These are phyloP conservation scores for Corchorus capsularis DNA, from an alignment of 345 rosid genomes.

Conservation along the genomic window DNA sequence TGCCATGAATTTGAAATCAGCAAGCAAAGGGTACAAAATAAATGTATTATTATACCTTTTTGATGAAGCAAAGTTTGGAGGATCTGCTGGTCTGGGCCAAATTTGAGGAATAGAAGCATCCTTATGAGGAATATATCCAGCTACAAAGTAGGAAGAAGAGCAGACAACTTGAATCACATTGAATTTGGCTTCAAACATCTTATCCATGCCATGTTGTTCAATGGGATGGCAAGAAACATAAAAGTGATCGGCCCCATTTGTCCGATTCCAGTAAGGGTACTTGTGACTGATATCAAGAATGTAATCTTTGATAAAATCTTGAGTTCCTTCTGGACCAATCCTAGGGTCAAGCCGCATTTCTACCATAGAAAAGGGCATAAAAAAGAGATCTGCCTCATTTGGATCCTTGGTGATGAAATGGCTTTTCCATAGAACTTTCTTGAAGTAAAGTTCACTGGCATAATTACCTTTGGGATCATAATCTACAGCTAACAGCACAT, in stretches of 20 bases:
- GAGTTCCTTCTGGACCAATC: constrained; percentile 36
- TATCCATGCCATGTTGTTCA: constrained; percentile 48
- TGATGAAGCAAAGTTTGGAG: constrained; percentile 42
- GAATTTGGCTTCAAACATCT: constrained; percentile 37
- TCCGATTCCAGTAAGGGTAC: constrained; percentile 62
- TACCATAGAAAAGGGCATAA: constrained; percentile 53
- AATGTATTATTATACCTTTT: constrained; percentile 45
- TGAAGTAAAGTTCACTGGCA: constrained; percentile 58
- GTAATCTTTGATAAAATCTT: constrained; percentile 33
- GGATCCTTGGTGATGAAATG: constrained; percentile 51
- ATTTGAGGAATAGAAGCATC: constrained; percentile 61
- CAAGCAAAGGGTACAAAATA: not conserved
- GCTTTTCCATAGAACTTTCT: constrained; percentile 44
- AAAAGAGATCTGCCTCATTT: constrained; percentile 45
- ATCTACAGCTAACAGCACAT: constrained; percentile 16
- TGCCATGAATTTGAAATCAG: not conserved
- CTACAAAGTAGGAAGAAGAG: constrained; percentile 53
- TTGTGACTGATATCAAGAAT: constrained; percentile 31
- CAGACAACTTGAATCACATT: constrained; percentile 63
- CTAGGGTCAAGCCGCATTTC: constrained; percentile 50
- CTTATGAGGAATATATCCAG: constrained; percentile 55
- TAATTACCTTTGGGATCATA: constrained; percentile 20
- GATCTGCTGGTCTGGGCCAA: constrained; percentile 59
- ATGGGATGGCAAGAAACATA: constrained; percentile 60
- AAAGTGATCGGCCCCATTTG: constrained; percentile 59